Evolutionary conservation across 2,329 filamentous ascomycete species (phyloP).

Genomic region (Coleophoma cylindrospora): DNA sequence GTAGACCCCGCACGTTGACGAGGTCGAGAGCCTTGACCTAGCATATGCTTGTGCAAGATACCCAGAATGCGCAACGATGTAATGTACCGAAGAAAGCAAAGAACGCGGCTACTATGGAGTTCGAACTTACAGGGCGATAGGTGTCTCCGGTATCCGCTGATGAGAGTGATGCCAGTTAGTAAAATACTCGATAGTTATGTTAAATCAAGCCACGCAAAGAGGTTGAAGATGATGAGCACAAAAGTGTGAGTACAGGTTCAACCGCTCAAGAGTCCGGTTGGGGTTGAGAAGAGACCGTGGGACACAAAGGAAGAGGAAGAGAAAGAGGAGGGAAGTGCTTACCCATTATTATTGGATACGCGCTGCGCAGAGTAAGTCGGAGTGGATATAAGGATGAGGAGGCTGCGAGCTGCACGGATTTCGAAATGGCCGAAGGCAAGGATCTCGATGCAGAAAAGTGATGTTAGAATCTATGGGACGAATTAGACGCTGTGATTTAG

Average conservation of each 20-base stretch:
- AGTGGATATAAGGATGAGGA: constrained; percentile 4
- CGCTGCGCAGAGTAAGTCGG: not conserved
- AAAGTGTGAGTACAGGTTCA: not conserved
- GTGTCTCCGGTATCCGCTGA: constrained; percentile 9
- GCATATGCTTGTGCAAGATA: too few species aligned
- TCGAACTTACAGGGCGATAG: constrained; percentile 9
- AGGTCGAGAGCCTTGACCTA: too few species aligned
- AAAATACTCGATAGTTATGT: not conserved
- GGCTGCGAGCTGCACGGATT: constrained; percentile 4
- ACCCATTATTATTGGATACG: constrained; percentile 3
- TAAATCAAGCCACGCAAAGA: not conserved
- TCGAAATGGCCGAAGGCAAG: constrained; percentile 4
- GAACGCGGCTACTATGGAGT: too few species aligned
- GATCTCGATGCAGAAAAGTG: constrained; percentile 6
- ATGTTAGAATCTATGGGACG: constrained; percentile 1
- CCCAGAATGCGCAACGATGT: too few species aligned
- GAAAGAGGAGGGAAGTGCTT: not conserved
- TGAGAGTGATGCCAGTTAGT: not conserved
- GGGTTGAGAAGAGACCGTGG: not conserved
- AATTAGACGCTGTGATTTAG: constrained; percentile 1
- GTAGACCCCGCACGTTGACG: too few species aligned
- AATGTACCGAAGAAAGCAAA: too few species aligned
- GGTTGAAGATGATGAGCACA: constrained; percentile 2
- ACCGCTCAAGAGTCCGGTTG: not conserved
- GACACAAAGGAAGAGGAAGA: not conserved